Percentiles rank a stretch among this genome's conserved stretches.
Evolutionary conservation across 805 yeast genomes (phyloP).

Genomic region (Cyberlindnera nakhonratchasimensis): DNA sequence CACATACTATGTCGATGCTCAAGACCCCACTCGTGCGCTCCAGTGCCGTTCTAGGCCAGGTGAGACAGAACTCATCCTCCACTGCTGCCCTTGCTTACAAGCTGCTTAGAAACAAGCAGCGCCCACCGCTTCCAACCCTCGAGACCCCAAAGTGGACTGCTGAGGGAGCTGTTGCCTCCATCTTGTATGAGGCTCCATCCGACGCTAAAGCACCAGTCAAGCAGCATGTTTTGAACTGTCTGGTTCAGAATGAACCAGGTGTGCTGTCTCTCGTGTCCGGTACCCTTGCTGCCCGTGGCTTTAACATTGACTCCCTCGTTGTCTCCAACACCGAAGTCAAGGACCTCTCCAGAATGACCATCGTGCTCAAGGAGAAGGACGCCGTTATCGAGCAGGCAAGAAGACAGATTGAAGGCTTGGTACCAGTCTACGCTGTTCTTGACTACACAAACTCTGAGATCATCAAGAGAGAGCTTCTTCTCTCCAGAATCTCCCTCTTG

Average conservation of each 20-base stretch:
- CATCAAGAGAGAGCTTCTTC: conserved; percentile 83
- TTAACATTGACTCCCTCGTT: conserved; percentile 95
- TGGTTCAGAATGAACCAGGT: conserved; percentile 99
- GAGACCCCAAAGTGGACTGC: conserved; percentile 95
- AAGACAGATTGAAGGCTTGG: conserved; percentile 95
- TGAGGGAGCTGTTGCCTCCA: conserved; percentile 94
- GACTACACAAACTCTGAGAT: conserved; percentile 90
- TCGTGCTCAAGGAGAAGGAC: conserved; percentile 90
- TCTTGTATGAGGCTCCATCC: conserved; percentile 82
- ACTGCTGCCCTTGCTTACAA: conserved; percentile 95
- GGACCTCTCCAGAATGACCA: conserved; percentile 95
- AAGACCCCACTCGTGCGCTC: conserved; percentile 12
- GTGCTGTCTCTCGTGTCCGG: conserved; percentile 91
- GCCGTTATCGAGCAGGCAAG: conserved; percentile 97
- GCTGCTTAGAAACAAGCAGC: conserved; percentile 73
- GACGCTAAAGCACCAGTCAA: conserved; percentile 56
- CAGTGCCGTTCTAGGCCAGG: conserved; percentile 13
- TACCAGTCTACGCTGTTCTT: conserved; percentile 96
- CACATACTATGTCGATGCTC: conserved; percentile 3
- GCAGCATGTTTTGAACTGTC: conserved; percentile 90
- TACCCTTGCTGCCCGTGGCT: conserved; percentile 95
- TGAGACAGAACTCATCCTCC: conserved; percentile 49
- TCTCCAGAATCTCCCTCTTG: conserved; percentile 87
- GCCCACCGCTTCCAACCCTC: conserved; percentile 89
- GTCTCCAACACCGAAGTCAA: conserved; percentile 96